Evolutionary conservation across 306 rosid genomes (phyloP), one percentile per base, ranked within the genome.

Genomic region (Casuarina cunninghamiana): DNA sequence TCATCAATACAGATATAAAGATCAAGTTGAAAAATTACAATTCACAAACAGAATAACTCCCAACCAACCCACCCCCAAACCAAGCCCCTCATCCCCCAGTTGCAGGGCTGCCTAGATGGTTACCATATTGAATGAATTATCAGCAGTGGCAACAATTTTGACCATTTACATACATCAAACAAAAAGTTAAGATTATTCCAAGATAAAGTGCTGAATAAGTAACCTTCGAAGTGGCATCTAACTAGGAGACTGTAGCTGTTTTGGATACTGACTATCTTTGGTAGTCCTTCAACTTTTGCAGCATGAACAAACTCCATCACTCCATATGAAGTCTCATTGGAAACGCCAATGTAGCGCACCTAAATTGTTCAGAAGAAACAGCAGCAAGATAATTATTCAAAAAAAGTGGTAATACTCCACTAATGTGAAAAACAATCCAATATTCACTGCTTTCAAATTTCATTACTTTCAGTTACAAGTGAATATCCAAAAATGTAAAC

Each of bases 311-410:
- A 95, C 85, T 95, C 97, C 98, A 92, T 95, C 75, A 92, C 98
- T 75, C 97, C 97, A 76, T 89, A 95, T 5, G 99, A 95, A 81
- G 97, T 89, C 90, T 95, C 97, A 74, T 93, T 95, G 13, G 99
- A 95, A 81, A 95, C 93, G 9, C 97, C 97, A 79, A 95, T 79
- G 80, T 91, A 85, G 69, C 97, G 97, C 79, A 92, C 93, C 97
- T 91, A 76, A 55, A 83, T 80, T 60, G 73, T 58, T 55, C 32
- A 54, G 81, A 83, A 84, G 21, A 12, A 17, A 8, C 53, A 73
- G 50, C 69, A 65, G 53, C 21, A 66, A 43, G 42, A 66, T 10
- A 8, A 41, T 66, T 44, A 21, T 75, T 41, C 69, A 53, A 42
- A 55, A 53, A 62, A 21, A 50, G 62, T 7, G 38, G 38, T 26